Conservation (phyloP, 768 basidiomycete species). For the Chlorophyllum brunneum region DNA sequence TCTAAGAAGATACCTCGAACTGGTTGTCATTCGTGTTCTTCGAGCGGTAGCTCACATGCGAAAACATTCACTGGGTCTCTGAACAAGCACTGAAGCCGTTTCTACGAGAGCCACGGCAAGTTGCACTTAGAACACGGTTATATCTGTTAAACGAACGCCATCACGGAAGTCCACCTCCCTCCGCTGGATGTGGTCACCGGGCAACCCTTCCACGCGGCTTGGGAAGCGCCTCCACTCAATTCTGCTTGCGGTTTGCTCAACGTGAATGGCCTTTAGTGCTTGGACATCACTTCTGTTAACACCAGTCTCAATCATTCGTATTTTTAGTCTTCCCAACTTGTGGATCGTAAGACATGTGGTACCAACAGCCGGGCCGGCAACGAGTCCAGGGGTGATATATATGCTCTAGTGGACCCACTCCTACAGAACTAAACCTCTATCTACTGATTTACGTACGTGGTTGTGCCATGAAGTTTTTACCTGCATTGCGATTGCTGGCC, state of each 20-base stretch:
- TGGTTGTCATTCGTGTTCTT: too few species aligned
- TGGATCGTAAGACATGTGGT: not conserved
- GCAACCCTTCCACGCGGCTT: constrained; percentile 5
- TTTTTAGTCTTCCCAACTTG: not conserved
- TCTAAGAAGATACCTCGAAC: too few species aligned
- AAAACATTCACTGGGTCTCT: too few species aligned
- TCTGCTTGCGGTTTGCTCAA: not conserved
- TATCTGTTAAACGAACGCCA: not conserved
- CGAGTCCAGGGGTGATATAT: not conserved
- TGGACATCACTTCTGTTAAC: not conserved
- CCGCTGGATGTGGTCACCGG: constrained; percentile 1
- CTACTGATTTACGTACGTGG: too few species aligned
- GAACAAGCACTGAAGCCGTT: too few species aligned
- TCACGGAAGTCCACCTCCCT: not conserved
- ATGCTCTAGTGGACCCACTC: not conserved
- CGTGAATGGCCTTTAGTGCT: too few species aligned
- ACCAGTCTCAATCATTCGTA: not conserved
- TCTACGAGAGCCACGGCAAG: too few species aligned
- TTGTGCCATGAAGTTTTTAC: constrained; percentile 2
- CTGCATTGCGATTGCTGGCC: constrained; percentile 1
- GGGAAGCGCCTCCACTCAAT: not conserved
- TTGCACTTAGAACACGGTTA: not conserved
- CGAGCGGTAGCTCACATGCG: too few species aligned
- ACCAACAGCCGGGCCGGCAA: not conserved
- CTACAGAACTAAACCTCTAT: not conserved